Conservation (phyloP, 2,329 filamentous ascomycete genomes). For the Fusarium floridanum region DNA sequence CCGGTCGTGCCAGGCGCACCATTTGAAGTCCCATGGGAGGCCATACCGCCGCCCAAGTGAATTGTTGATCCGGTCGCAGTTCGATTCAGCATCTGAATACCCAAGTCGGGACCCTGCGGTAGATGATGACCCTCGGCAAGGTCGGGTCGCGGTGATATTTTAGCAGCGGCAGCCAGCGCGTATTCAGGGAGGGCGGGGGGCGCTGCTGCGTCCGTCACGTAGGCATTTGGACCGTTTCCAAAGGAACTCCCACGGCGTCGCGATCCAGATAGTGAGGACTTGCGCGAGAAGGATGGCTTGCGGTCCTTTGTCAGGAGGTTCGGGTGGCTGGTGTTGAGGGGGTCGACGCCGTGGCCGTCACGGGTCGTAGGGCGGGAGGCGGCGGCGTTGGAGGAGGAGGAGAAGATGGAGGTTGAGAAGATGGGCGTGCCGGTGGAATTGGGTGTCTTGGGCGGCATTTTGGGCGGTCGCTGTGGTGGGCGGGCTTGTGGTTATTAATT, state of each 20-base stretch:
- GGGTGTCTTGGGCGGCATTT: constrained; percentile 45
- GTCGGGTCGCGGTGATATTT: constrained; percentile 50
- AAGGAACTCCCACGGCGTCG: constrained; percentile 57
- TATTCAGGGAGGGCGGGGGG: constrained; percentile 69
- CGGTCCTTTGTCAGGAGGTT: constrained; percentile 60
- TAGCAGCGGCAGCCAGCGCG: constrained; percentile 63
- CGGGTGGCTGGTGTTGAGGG: constrained; percentile 39
- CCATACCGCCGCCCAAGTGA: constrained; percentile 35
- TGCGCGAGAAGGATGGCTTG: constrained; percentile 67
- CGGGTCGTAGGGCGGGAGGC: constrained; percentile 53
- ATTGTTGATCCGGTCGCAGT: constrained; percentile 54
- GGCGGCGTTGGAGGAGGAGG: constrained; percentile 45
- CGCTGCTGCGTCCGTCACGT: constrained; percentile 60
- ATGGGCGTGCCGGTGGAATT: constrained; percentile 49
- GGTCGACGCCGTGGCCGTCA: constrained; percentile 51
- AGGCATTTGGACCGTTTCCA: constrained; percentile 52
- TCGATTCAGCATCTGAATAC: constrained; percentile 60
- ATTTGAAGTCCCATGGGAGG: constrained; percentile 24
- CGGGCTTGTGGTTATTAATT: background rate
- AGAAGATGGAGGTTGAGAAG: constrained; percentile 55
- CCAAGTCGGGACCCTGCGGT: constrained; percentile 51
- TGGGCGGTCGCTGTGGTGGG: background rate
- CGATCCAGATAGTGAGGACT: constrained; percentile 64
- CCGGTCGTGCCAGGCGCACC: constrained; percentile 30
- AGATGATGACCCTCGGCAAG: constrained; percentile 29